Evolutionary conservation across 768 basidiomycete genomes (phyloP).

Genomic region (Tulasnella sp.): DNA sequence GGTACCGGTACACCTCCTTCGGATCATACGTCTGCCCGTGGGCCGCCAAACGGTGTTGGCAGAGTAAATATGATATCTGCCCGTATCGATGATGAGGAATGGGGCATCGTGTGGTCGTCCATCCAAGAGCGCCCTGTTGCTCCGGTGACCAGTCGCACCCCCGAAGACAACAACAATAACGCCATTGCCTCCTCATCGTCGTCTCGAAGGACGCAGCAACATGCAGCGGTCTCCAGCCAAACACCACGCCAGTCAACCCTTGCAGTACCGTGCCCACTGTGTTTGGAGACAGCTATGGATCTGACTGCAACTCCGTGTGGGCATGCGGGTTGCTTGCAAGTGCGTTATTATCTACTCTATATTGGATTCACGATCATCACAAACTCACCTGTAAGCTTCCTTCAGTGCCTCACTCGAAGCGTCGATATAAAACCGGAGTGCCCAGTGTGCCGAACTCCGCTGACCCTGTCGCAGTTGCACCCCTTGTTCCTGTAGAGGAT

Average conservation of each 20-base stretch:
- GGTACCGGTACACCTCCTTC: no score
- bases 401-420: not conserved
- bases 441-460: not conserved
- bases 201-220: not conserved
- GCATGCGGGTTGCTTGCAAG: not conserved
- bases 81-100: not conserved
- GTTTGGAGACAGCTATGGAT: not conserved
- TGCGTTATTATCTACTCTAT: not conserved
- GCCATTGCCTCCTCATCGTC: not conserved
- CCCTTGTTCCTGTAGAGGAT: not conserved
- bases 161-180: not conserved
- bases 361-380: not conserved
- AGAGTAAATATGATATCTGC: not conserved
- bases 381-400: not conserved
- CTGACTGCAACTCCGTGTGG: not conserved
- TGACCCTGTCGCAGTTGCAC: not conserved
- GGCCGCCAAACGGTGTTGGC: not conserved
- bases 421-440: conserved; percentile 5
- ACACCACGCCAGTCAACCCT: not conserved
- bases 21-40: no score
- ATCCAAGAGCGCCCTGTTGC: not conserved
- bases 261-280: not conserved
- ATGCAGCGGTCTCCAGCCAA: not conserved
- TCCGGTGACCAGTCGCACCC: not conserved
- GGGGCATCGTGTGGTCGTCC: not conserved